Conservation (phyloP, 352 stramenopile species). For the Globisporangium cylindrosporum region DNA sequence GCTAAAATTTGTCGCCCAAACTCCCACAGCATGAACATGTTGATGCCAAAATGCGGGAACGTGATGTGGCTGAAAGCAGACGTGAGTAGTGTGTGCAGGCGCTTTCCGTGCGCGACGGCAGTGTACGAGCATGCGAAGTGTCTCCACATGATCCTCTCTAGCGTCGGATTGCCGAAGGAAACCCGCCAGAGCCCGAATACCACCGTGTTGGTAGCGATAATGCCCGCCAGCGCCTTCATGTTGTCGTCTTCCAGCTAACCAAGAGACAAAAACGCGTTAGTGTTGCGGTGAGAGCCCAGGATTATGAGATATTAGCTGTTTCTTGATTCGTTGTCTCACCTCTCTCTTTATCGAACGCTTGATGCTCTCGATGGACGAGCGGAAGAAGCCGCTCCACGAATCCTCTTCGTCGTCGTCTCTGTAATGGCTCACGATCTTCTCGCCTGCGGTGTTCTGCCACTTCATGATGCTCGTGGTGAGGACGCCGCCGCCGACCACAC, state of each 20-base stretch:
- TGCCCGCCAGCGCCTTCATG: conserved; percentile 43
- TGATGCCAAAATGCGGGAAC: conserved; percentile 76
- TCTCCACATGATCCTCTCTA: conserved; percentile 78
- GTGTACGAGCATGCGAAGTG: conserved; percentile 85
- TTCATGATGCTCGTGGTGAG: conserved; percentile 30
- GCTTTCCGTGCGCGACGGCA: conserved; percentile 57
- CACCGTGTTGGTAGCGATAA: conserved; percentile 68
- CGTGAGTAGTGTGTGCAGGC: conserved; percentile 72
- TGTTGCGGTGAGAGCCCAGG: neutral
- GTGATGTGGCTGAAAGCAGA: conserved; percentile 85
- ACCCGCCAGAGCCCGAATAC: conserved; percentile 75
- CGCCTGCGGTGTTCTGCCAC: neutral
- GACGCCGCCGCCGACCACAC: conserved; percentile 43
- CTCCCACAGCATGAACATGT: conserved; percentile 90
- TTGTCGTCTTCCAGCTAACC: conserved; percentile 60
- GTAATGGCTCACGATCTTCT: conserved; percentile 5
- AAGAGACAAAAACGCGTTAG: neutral
- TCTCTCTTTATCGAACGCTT: conserved; percentile 17
- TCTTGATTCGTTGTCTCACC: neutral
- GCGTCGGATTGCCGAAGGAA: conserved; percentile 39
- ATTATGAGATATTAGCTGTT: neutral
- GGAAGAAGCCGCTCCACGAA: conserved; percentile 20
- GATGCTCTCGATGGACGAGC: conserved; percentile 14
- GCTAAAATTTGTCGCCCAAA: conserved; percentile 71
- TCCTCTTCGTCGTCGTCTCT: conserved; percentile 18